Evolutionary conservation across 345 rosid species (phyloP).

Genomic region (Citrus maxima): DNA sequence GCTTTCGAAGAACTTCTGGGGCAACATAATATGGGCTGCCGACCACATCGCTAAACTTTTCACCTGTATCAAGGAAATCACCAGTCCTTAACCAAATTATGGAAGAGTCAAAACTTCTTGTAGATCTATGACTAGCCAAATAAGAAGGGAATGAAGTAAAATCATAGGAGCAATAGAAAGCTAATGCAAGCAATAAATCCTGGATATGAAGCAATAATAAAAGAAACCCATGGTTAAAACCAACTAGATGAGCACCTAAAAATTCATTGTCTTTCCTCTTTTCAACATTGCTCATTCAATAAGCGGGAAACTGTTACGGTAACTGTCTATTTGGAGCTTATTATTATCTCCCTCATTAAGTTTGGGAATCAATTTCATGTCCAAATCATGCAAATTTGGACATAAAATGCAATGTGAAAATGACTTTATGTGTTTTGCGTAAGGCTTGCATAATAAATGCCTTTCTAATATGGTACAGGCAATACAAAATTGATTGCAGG

Average conservation of each 20-base stretch:
- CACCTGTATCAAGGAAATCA: constrained; percentile 39
- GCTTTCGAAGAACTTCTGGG: constrained; percentile 78
- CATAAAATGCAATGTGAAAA: background rate
- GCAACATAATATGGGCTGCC: constrained; percentile 97
- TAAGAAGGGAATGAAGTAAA: background rate
- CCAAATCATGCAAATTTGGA: background rate
- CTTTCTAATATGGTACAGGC: background rate
- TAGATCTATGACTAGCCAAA: background rate
- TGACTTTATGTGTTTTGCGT: background rate
- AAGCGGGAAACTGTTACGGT: background rate
- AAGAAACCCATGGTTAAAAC: background rate
- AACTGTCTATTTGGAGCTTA: background rate
- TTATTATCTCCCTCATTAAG: background rate
- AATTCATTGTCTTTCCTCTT: background rate
- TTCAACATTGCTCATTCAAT: background rate
- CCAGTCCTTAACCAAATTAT: background rate
- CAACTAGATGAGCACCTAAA: background rate
- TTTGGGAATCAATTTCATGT: background rate
- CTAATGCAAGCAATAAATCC: background rate
- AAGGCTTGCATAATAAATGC: background rate
- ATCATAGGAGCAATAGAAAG: background rate
- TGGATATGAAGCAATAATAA: background rate
- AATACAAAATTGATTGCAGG: background rate
- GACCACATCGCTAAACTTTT: constrained; percentile 72
- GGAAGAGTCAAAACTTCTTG: background rate